These are phyloP conservation scores for Erythrobasidium yunnanense DNA, from an alignment of 768 basidiomycete species.

Conservation along the genomic window DNA sequence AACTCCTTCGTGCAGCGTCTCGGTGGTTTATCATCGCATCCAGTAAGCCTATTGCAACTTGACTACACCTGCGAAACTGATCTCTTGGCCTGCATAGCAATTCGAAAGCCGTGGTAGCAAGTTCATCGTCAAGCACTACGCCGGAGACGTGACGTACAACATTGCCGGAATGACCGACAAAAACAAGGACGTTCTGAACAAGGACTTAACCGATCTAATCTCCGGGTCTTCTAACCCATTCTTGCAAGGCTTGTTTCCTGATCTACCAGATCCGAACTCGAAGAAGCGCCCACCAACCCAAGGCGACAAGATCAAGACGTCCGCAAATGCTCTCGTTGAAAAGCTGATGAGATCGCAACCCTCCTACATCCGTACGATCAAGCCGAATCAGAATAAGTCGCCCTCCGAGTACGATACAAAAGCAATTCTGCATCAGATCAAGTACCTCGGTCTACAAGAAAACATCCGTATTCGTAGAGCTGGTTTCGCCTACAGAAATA, in stretches of 20 bases:
- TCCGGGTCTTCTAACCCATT: slow-evolving; percentile 70
- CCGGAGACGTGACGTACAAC: slow-evolving; percentile 97
- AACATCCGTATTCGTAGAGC: slow-evolving; percentile 95
- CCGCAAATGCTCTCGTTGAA: slow-evolving; percentile 90
- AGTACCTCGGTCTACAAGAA: slow-evolving; percentile 95
- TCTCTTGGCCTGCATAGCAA: slow-evolving; percentile 48
- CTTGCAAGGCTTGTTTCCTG: slow-evolving; percentile 78
- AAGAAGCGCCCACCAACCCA: slow-evolving; percentile 98
- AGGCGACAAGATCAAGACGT: slow-evolving; percentile 92
- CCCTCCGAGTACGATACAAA: slow-evolving; percentile 83
- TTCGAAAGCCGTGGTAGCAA: slow-evolving; percentile 90
- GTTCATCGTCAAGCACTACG: slow-evolving; percentile 92
- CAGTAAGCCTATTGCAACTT: slow-evolving; percentile 8
- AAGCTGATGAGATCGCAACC: slow-evolving; percentile 96
- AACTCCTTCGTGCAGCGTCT: slow-evolving; percentile 91
- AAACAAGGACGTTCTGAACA: slow-evolving; percentile 94
- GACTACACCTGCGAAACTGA: too few relatives aligned
- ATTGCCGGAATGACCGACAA: slow-evolving; percentile 98
- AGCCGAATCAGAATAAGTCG: slow-evolving; percentile 91
- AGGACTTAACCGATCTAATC: slow-evolving; percentile 84
- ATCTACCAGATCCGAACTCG: slow-evolving; percentile 86
- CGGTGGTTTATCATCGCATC: slow-evolving; percentile 51
- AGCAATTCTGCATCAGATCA: slow-evolving; percentile 95
- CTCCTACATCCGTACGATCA: slow-evolving; percentile 97
- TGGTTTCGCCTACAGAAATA: slow-evolving; percentile 95